Base-by-base conservation (phyloP, 2,329 filamentous ascomycete genomes). In the Diplocarpon rosae region DNA sequence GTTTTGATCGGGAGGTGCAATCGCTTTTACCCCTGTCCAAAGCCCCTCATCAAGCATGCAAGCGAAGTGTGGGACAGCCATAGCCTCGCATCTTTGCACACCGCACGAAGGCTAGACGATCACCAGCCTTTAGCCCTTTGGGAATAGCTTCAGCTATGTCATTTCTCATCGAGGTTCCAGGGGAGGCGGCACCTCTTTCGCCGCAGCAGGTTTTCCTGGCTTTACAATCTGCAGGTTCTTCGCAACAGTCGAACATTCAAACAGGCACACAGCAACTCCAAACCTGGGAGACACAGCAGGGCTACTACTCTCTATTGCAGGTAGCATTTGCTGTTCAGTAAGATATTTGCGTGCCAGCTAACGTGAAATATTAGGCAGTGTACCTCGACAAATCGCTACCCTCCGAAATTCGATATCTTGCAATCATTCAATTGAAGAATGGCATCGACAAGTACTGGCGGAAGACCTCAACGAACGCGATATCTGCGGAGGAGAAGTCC, bases 401-500 rank as follows among this genome's bases (percentile, higher is more conserved):
- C 1, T 66, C 77, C 46, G 81, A 93, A 57, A 76, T 90, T 42
- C 84, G 92, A 49, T 88, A 94, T 59, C 79, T 95, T 10, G 85
- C 90, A 43, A 78, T 96, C 46, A 95, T 96, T 54, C 85, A 95
- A 61, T 73, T 98, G 43, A 96, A 96, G 63, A 95, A 96, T 63
- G 92, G 89, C 44, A 89, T 96, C 64, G 90, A 96, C 62, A 88
- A 83, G 61, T 87, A 88, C 64, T 98, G 92, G 92, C 76, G 92
- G 60, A 86, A 73, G 61, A 66, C 29, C 54, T 65, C 46, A 40
- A 62, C 24, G 61, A 85, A 84, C 29, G 78, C 85, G 39, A 75
- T 83, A 45, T 78, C 81, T 61, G 75, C 76, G 24, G 75, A 83
- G 15, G 85, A 95, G 60, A 95, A 92, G 64, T 68, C 73, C 9